phyloP scores from a whole-genome alignment of 495 filamentous ascomycete genomes.

The Daldinia caldariorum region DNA sequence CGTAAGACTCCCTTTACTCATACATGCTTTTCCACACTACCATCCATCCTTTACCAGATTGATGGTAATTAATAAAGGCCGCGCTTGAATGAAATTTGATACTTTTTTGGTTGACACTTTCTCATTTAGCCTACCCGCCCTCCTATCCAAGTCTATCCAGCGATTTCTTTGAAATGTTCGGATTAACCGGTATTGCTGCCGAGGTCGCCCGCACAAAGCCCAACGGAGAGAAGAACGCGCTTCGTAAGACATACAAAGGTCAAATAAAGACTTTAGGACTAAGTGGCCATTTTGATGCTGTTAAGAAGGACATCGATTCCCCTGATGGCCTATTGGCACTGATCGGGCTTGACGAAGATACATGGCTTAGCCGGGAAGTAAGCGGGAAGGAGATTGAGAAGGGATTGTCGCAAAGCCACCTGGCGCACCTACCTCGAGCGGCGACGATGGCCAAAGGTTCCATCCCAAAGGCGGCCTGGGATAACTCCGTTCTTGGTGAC shows the following conservation, averaged over 20 bases:
- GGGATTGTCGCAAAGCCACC: conserved; percentile 52
- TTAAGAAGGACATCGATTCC: conserved; percentile 55
- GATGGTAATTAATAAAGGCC: conserved; percentile 20
- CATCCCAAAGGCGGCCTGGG: conserved; percentile 60
- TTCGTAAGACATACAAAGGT: conserved; percentile 69
- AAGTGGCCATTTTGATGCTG: conserved; percentile 62
- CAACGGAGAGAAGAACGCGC: conserved; percentile 65
- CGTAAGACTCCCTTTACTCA: conserved; percentile 65
- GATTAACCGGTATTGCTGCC: conserved; percentile 58
- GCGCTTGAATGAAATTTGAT: conserved; percentile 37
- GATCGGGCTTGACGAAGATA: conserved; percentile 62
- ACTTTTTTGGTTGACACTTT: conserved; percentile 59
- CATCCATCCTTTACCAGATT: conserved; percentile 17
- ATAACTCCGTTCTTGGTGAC: conserved; percentile 64
- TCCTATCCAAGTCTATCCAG: conserved; percentile 54
- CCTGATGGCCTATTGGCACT: conserved; percentile 57
- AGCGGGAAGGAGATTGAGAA: conserved; percentile 66
- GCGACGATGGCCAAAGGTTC: conserved; percentile 58
- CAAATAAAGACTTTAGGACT: conserved; percentile 65
- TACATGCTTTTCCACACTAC: conserved; percentile 31
- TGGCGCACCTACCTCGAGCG: conserved; percentile 54
- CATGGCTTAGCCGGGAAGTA: conserved; percentile 61
- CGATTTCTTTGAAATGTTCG: conserved; percentile 64
- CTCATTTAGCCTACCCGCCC: conserved; percentile 57
- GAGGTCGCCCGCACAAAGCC: conserved; percentile 64